Percentiles rank a stretch among this genome's conserved stretches.
phyloP scores from a whole-genome alignment of 176 grass and related monocot species.

The Musa schizocarpa region DNA sequence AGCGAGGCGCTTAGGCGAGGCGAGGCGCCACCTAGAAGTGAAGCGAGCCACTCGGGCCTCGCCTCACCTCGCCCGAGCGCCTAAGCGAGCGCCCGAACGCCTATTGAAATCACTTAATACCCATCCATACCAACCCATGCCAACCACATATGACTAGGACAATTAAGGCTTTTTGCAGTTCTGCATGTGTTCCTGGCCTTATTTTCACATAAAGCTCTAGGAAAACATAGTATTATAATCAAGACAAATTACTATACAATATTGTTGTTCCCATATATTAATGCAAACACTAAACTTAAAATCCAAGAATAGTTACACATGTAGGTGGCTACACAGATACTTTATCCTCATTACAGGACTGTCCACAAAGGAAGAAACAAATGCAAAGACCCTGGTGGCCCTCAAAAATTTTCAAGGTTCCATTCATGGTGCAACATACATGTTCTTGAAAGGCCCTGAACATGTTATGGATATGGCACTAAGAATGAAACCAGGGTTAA shows the following conservation, averaged over 20 bases:
- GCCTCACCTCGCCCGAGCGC: no score
- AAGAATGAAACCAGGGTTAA: neutral
- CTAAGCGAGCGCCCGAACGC: no score
- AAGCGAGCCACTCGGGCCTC: no score
- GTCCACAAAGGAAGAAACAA: neutral
- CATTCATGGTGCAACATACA: neutral
- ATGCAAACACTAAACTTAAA: no score
- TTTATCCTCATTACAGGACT: neutral
- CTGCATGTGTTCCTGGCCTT: neutral
- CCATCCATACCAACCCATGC: no score
- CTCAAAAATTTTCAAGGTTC: neutral
- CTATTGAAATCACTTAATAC: no score
- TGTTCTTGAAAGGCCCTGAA: neutral
- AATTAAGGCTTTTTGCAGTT: no score
- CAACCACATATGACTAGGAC: no score
- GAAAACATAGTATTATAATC: neutral
- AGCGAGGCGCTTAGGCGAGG: no score
- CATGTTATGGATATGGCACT: neutral
- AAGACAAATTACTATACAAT: neutral
- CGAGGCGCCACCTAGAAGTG: no score
- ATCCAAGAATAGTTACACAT: no score
- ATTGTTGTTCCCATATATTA: no score
- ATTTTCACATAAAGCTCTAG: neutral
- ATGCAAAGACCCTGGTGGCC: neutral
- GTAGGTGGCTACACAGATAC: neutral